Conservation (phyloP, 805 yeast species). For the Nakazawaea holstii region DNA sequence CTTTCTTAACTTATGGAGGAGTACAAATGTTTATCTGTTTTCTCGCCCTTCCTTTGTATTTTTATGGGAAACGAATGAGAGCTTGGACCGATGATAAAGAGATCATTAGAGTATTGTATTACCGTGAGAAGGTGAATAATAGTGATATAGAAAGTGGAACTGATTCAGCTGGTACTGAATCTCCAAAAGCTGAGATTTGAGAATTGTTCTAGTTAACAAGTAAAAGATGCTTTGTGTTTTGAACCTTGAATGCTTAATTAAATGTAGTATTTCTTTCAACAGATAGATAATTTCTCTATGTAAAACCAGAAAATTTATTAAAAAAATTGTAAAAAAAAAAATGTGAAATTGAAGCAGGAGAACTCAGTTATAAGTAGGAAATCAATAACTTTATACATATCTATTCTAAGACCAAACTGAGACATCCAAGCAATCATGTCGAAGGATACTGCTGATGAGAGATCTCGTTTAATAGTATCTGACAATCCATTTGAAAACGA, state of each 20-base stretch:
- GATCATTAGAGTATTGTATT: constrained; percentile 32
- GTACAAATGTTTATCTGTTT: constrained; percentile 44
- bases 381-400: too few species aligned
- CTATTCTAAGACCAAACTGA: too few species aligned
- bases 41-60: constrained; percentile 44
- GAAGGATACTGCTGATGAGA: background rate
- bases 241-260: too few species aligned
- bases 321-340: background rate
- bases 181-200: background rate
- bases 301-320: background rate
- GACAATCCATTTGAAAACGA: constrained; percentile 24
- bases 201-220: too few species aligned
- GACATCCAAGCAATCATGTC: too few species aligned
- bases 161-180: background rate
- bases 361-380: background rate
- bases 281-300: too few species aligned
- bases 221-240: background rate
- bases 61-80: constrained; percentile 47
- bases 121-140: background rate
- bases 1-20: constrained; percentile 48
- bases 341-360: background rate
- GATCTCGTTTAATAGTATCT: constrained; percentile 16
- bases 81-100: constrained; percentile 46
- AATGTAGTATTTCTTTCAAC: too few species aligned
- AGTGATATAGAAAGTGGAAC: background rate